Evolutionary conservation across 139 green algal species (phyloP).

Genomic region (Auxenochlorella protothecoides): DNA sequence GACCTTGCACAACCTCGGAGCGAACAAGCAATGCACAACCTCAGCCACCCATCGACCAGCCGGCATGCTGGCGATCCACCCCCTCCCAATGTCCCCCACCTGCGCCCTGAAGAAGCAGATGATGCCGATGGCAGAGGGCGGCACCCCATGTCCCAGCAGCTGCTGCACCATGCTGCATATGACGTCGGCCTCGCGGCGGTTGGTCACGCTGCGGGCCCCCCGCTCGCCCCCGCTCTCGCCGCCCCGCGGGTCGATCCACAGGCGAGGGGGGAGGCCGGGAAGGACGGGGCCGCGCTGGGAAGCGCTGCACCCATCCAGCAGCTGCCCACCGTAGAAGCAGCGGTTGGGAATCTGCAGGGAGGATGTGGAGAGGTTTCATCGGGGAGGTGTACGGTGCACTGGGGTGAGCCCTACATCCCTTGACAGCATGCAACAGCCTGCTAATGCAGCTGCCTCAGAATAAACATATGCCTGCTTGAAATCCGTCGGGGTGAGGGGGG

Average conservation of each 20-base stretch:
- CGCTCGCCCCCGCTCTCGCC: conserved; percentile 3
- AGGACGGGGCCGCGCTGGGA: conserved; percentile 42
- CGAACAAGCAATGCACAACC: not conserved
- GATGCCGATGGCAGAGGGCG: conserved; percentile 36
- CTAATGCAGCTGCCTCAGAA: too few species aligned
- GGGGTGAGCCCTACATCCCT: too few species aligned
- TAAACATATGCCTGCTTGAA: too few species aligned
- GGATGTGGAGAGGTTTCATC: too few species aligned
- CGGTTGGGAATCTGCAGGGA: conserved; percentile 37
- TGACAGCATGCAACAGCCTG: too few species aligned
- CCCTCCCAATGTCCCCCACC: conserved; percentile 8
- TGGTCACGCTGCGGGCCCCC: conserved; percentile 34
- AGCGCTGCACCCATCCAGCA: conserved; percentile 48
- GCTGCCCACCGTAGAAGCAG: conserved; percentile 57
- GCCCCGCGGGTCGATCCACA: conserved; percentile 37
- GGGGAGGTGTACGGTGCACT: too few species aligned
- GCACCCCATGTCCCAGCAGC: conserved; percentile 20
- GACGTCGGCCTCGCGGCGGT: conserved; percentile 39
- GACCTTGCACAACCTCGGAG: too few species aligned
- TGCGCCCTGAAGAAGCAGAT: conserved; percentile 78
- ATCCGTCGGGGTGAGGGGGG: too few species aligned
- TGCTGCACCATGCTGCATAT: conserved; percentile 28
- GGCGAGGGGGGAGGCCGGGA: conserved; percentile 37
- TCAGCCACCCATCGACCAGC: not conserved
- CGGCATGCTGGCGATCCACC: not conserved